phyloP scores from a whole-genome alignment of 2,329 filamentous ascomycete genomes.

The Neospermospora avenae region DNA sequence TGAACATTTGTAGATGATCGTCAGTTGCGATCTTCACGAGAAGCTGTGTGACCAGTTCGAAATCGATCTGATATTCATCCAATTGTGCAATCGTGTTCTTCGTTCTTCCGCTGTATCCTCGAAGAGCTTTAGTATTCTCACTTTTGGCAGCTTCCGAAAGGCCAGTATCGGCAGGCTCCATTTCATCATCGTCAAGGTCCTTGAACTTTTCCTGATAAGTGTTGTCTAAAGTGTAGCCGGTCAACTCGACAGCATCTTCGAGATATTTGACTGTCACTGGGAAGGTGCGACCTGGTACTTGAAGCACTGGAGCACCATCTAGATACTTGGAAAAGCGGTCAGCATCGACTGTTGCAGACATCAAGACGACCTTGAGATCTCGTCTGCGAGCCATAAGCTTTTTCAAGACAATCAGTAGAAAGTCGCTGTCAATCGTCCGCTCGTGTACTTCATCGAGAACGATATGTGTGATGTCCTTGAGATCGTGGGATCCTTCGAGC shows the following conservation, averaged over 20 bases:
- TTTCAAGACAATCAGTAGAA: slow-evolving; percentile 86
- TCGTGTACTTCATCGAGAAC: slow-evolving; percentile 98
- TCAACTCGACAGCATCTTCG: slow-evolving; percentile 89
- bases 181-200: slow-evolving; percentile 62
- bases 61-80: slow-evolving; percentile 90
- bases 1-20: slow-evolving; percentile 65
- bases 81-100: slow-evolving; percentile 70
- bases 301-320: slow-evolving; percentile 78
- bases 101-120: slow-evolving; percentile 73
- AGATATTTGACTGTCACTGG: slow-evolving; percentile 85
- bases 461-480: slow-evolving; percentile 87
- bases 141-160: slow-evolving; percentile 43
- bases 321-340: slow-evolving; percentile 88
- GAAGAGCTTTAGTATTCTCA: slow-evolving; percentile 62
- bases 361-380: slow-evolving; percentile 88
- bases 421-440: slow-evolving; percentile 93
- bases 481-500: slow-evolving; percentile 83
- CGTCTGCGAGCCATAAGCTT: slow-evolving; percentile 71
- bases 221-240: slow-evolving; percentile 64
- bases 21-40: slow-evolving; percentile 73
- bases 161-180: slow-evolving; percentile 45
- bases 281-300: slow-evolving; percentile 89
- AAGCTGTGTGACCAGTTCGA: slow-evolving; percentile 77
- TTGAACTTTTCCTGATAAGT: slow-evolving; percentile 46
- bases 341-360: slow-evolving; percentile 96